phyloP scores from a whole-genome alignment of 371 early-diverging fungal species.

The Rhizopus microsporus region DNA sequence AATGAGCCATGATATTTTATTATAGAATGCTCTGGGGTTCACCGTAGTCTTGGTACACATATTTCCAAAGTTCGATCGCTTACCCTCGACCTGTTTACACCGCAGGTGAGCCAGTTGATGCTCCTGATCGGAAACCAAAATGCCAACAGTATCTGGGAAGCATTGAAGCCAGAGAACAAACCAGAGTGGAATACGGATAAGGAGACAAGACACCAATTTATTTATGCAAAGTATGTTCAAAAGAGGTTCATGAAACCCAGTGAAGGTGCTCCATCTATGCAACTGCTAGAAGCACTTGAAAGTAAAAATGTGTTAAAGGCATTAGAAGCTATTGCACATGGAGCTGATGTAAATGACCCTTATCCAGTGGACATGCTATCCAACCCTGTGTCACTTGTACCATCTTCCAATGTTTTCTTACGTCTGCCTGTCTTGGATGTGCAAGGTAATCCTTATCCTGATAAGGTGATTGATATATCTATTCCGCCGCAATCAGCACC shows the following conservation, averaged over 20 bases:
- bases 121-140: constrained; percentile 54
- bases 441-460: neutral
- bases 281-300: constrained; percentile 34
- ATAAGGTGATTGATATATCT: neutral
- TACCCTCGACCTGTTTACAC: constrained; percentile 74
- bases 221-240: constrained; percentile 35
- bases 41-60: constrained; percentile 92
- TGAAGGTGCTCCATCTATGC: neutral
- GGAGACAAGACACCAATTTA: constrained; percentile 20
- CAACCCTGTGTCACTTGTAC: neutral
- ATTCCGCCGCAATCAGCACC: neutral
- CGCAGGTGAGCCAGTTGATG: constrained; percentile 54
- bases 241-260: constrained; percentile 23
- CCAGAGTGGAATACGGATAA: constrained; percentile 17
- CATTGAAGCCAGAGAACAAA: neutral
- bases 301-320: constrained; percentile 34
- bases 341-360: constrained; percentile 32
- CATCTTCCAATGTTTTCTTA: neutral
- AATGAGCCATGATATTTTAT: neutral
- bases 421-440: neutral
- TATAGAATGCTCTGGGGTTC: constrained; percentile 90
- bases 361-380: constrained; percentile 21
- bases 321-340: constrained; percentile 39
- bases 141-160: constrained; percentile 59
- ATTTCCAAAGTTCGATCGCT: constrained; percentile 85